phyloP scores from a whole-genome alignment of 139 green algal genomes.

The Mesotaenium endlicherianum region DNA sequence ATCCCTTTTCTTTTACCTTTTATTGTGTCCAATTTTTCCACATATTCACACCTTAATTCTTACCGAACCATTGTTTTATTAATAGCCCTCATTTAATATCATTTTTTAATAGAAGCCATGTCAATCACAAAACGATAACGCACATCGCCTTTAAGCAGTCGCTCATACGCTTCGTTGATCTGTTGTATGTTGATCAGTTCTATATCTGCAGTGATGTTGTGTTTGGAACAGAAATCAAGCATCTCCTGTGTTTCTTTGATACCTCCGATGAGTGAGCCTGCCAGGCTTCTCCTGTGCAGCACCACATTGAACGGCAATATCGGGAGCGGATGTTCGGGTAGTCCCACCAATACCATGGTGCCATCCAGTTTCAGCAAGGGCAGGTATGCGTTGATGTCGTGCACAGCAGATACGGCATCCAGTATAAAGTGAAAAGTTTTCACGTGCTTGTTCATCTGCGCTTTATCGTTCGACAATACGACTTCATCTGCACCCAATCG shows the following conservation, averaged over 20 bases:
- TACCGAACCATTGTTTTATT: too few species aligned
- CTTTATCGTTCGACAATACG: constrained; percentile 64
- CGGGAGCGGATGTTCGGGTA: constrained; percentile 37
- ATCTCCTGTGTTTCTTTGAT: too few species aligned
- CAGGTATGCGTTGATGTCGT: constrained; percentile 63
- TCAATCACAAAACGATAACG: constrained; percentile 72
- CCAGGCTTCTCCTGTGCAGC: background rate
- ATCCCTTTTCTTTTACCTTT: too few species aligned
- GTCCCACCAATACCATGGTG: constrained; percentile 59
- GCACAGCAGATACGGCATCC: constrained; percentile 72
- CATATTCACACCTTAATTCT: too few species aligned
- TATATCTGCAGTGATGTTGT: constrained; percentile 56
- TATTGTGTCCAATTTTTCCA: too few species aligned
- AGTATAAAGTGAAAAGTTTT: constrained; percentile 76
- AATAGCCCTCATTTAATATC: too few species aligned
- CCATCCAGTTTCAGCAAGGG: constrained; percentile 59
- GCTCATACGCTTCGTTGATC: constrained; percentile 68
- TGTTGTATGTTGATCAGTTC: constrained; percentile 58
- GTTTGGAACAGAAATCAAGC: constrained; percentile 71
- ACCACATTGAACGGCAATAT: background rate
- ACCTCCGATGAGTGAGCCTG: constrained; percentile 22
- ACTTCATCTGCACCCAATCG: constrained; percentile 58
- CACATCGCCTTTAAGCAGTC: constrained; percentile 64
- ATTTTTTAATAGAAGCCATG: too few species aligned
- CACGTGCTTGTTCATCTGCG: constrained; percentile 60